Evolutionary conservation across 169 alveolate species (phyloP), one percentile per base, ranked within the genome.

Genomic region (Cryptosporidium andersoni): DNA sequence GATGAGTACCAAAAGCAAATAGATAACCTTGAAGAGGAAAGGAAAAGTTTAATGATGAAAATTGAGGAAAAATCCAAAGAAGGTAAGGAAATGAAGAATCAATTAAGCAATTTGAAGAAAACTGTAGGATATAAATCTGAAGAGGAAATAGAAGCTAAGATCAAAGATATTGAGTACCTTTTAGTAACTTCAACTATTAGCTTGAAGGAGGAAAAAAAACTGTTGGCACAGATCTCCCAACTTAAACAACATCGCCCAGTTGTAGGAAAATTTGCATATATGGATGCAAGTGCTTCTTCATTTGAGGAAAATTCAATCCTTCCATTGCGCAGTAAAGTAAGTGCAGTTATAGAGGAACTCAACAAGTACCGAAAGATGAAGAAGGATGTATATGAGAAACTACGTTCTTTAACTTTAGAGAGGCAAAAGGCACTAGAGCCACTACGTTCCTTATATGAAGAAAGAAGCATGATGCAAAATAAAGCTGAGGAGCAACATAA

Each of bases 381-480:
- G 47, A 74, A 74, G 25, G 85, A 74, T 45, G 85, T 74, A n/a
- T 74, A 47, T 58, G 85, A 74, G 11, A 74, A 74, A 36, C 47
- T 74, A 12, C 56, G 67, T 42, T 58, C 67, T 16, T 63, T 74
- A 12, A 74, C 85, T 3, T 7, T 60, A 37, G 85, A 74, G 2
- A 74, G 85, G 49, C 85, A 74, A 58, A 74, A 74, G 62, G 85
- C 67, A n/a, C 49, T 74, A 5, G 85, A 74, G 45, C 85, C 85
- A n/a, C 85, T 74, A 5, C 55, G 85, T 47, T 74, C 85, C 9
- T 60, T 74, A n/a, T 74, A 74, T 58, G 85, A 74, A 2, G 85
- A 74, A 47, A 74, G 85, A 36, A 74, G 85, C 39, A 63, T 63
- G 12, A 74, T 74, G 85, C 85, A 74, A 37, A 74, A 68, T 42